Percentiles rank a stretch among this genome's conserved stretches.
Evolutionary conservation across 345 rosid species (phyloP).

Genomic region (Alliaria petiolata): DNA sequence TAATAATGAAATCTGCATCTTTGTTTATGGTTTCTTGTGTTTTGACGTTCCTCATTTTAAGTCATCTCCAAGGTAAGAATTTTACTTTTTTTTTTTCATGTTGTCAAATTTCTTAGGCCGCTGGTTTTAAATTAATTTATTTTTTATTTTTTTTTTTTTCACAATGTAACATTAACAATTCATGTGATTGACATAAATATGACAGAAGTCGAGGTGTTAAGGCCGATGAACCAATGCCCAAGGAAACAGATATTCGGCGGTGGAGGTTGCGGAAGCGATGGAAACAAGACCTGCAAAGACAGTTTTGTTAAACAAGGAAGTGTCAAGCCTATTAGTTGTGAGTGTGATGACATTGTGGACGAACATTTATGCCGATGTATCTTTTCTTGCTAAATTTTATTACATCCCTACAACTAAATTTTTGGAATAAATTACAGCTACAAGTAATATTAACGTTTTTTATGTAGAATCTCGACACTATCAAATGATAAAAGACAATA

Average conservation of each 20-base stretch:
- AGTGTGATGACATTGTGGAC: not conserved
- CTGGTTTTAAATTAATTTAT: too few species aligned
- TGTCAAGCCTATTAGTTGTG: not conserved
- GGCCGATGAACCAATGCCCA: not conserved
- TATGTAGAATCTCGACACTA: not conserved
- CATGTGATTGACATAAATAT: not conserved
- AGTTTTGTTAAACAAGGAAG: not conserved
- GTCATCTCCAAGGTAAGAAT: not conserved
- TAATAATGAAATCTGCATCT: not conserved
- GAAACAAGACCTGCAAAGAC: not conserved
- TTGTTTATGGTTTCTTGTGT: not conserved
- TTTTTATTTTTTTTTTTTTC: too few species aligned
- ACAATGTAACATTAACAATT: not conserved
- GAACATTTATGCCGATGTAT: constrained; percentile 1
- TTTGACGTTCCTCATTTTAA: not conserved
- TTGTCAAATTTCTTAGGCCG: not conserved
- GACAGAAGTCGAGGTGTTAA: not conserved
- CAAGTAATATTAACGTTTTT: not conserved
- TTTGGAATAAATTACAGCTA: not conserved
- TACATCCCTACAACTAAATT: not conserved
- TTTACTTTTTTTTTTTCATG: not conserved
- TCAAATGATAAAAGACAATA: not conserved
- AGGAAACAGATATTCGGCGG: not conserved
- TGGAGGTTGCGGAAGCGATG: constrained; percentile 13
- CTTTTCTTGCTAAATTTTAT: not conserved